Base-by-base conservation (phyloP, 306 rosid genomes). In the Macrotyloma uniflorum region DNA sequence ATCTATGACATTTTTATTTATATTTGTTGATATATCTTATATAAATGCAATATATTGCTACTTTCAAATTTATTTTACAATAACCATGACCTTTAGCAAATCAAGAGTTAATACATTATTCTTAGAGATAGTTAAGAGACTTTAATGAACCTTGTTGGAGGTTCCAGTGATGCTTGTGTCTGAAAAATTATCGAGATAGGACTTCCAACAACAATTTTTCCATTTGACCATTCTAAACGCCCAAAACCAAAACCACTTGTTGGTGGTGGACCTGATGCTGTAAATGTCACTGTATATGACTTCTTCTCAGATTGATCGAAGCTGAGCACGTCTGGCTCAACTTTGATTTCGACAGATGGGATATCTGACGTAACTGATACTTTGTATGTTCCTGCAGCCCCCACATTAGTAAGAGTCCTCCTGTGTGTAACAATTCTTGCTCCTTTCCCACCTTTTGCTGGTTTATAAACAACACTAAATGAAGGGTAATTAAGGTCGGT, bases 151-250 rank as follows among this genome's bases (percentile, higher is more conserved):
- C 6, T 35, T 35, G 1, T 35, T 35, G 38, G 47, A 12, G 16
- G 12, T 42, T 12, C 3, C 1, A 2, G 15, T 12, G 47, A 42
- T 4, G 47, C 15, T 12, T 0, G 50, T 3, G 50, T 15, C 2
- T 40, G 3, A 45, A 14, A 46, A 1, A 5, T 0, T 15, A 46
- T 46, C 2, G 90, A 78, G 18, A 93, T 80, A 1, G 95, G 89
- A 66, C 97, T 89, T 26, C 91, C 88, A 51, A 93, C 98, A 0
- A 76, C 20, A 32, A 73, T 85, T 69, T 88, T 86, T 45, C 93
- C 95, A 45, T 93, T 79, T 7, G 97, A 86, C 98, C 98, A 93
- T 77, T 80, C 88, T 8, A 93, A 63, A 69, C 88, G 91, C 59
- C 88, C 93, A 67, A 91, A 91, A 50, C 87, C 83, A 46, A 47